Percentiles rank a stretch among this genome's conserved stretches.
phyloP scores from a whole-genome alignment of 495 filamentous ascomycete genomes.

The Podospora pseudocomata region DNA sequence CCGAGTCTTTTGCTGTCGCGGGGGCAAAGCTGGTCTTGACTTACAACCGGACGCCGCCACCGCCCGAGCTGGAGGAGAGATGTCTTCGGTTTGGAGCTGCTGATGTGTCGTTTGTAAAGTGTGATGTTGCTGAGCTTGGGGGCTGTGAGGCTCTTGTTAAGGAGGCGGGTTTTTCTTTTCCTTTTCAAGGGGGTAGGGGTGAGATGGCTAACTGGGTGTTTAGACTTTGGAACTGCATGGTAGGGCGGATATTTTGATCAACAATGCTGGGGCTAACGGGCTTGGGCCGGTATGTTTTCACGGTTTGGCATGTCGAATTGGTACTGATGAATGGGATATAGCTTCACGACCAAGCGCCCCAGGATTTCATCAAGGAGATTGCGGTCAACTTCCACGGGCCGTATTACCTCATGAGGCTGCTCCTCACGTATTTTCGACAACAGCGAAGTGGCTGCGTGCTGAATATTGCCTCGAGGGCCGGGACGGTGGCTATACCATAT shows the following conservation, averaged over 20 bases:
- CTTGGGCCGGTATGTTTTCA: conserved; percentile 23
- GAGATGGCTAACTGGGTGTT: not conserved
- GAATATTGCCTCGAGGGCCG: conserved; percentile 35
- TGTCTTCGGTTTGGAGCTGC: conserved; percentile 25
- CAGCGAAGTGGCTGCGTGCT: conserved; percentile 30
- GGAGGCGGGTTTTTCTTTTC: conserved; percentile 13
- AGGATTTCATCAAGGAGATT: conserved; percentile 54
- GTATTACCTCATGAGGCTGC: conserved; percentile 35
- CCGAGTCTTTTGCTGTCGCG: conserved; percentile 36
- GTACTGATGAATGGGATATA: not conserved
- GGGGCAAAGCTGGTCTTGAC: conserved; percentile 33
- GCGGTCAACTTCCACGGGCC: conserved; percentile 56
- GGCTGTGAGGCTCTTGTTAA: conserved; percentile 27
- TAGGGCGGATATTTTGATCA: conserved; percentile 30
- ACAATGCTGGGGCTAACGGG: conserved; percentile 36
- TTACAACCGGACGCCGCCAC: conserved; percentile 34
- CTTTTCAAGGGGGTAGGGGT: not conserved
- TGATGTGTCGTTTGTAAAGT: conserved; percentile 27
- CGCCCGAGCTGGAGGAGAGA: conserved; percentile 19
- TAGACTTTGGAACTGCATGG: conserved; percentile 19
- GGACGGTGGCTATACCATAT: conserved; percentile 33
- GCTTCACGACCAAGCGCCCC: conserved; percentile 29
- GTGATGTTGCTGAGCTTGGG: conserved; percentile 29
- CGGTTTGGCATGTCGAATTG: conserved; percentile 11
- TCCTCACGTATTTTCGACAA: conserved; percentile 25